These are phyloP conservation scores for Emericellopsis atlantica DNA, from an alignment of 2,329 filamentous ascomycete genomes.

Conservation along the genomic window DNA sequence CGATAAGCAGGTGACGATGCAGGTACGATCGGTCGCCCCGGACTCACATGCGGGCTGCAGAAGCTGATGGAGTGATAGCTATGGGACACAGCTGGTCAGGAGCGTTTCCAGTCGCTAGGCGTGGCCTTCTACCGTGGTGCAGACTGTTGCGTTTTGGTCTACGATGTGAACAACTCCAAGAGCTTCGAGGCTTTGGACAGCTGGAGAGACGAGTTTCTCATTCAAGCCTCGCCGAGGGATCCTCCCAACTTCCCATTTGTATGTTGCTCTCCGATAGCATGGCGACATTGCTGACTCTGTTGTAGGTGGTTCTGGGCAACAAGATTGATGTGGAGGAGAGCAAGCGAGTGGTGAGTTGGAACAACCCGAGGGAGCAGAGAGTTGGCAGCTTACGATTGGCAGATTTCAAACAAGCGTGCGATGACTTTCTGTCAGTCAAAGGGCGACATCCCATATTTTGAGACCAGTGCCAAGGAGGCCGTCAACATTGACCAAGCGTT, in stretches of 20 bases:
- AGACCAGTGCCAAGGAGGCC: slow-evolving; percentile 97
- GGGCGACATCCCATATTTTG: slow-evolving; percentile 95
- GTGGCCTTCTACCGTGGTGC: slow-evolving; percentile 96
- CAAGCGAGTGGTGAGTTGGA: slow-evolving; percentile 65
- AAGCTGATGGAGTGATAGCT: slow-evolving; percentile 40
- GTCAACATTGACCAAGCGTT: slow-evolving; percentile 86
- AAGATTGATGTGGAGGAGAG: slow-evolving; percentile 98
- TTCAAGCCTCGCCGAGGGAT: slow-evolving; percentile 91
- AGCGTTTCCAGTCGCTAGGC: slow-evolving; percentile 92
- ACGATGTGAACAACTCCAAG: slow-evolving; percentile 98
- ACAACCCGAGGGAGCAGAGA: not conserved
- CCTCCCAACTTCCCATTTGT: slow-evolving; percentile 98
- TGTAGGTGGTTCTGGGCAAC: slow-evolving; percentile 85
- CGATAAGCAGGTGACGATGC: slow-evolving; percentile 96
- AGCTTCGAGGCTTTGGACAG: slow-evolving; percentile 97
- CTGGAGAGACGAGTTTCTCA: slow-evolving; percentile 96
- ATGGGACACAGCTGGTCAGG: slow-evolving; percentile 95
- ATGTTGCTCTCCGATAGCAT: slow-evolving; percentile 20
- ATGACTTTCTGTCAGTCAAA: slow-evolving; percentile 98
- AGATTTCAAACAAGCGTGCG: slow-evolving; percentile 91
- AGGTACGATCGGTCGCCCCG: slow-evolving; percentile 41
- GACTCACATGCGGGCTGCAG: not conserved
- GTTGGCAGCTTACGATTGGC: not conserved
- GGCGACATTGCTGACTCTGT: not conserved
- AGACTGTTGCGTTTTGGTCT: slow-evolving; percentile 95